Percentiles rank a stretch among this genome's conserved stretches.
These are phyloP conservation scores for Phytophthora lateralis DNA, from an alignment of 352 stramenopile genomes.

Conservation along the genomic window DNA sequence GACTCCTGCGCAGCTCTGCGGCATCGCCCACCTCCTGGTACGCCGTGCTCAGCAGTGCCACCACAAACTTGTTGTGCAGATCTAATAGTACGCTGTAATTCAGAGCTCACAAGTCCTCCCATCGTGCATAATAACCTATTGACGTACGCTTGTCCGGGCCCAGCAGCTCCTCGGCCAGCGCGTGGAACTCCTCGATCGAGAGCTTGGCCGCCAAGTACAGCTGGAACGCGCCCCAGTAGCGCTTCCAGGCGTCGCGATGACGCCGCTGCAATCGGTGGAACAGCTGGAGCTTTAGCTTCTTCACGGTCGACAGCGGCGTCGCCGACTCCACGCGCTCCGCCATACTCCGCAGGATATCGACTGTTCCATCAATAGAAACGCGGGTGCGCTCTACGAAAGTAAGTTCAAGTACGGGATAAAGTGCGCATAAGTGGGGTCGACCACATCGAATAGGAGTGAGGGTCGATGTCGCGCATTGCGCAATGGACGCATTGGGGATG, in stretches of 20 bases:
- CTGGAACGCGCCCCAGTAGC: slow-evolving; percentile 68
- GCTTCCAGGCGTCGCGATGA: slow-evolving; percentile 52
- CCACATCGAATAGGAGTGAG: slow-evolving; percentile 19
- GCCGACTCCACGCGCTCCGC: slow-evolving; percentile 4
- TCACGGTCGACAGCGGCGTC: slow-evolving; percentile 30
- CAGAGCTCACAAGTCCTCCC: neutral
- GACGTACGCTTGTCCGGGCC: slow-evolving; percentile 50
- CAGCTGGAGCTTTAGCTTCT: slow-evolving; percentile 67
- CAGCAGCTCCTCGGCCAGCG: slow-evolving; percentile 47
- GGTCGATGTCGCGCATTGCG: neutral
- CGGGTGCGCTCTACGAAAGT: slow-evolving; percentile 8
- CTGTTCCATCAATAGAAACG: slow-evolving; percentile 16
- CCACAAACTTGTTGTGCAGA: slow-evolving; percentile 67
- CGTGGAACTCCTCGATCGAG: slow-evolving; percentile 65
- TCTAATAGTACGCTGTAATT: slow-evolving; percentile 16
- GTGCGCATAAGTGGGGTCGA: neutral
- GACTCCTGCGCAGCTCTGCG: slow-evolving; percentile 5
- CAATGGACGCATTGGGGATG: slow-evolving; percentile 38
- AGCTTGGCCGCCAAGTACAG: slow-evolving; percentile 56
- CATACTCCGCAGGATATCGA: slow-evolving; percentile 13
- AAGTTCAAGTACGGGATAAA: slow-evolving; percentile 9
- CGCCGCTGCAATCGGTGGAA: slow-evolving; percentile 65
- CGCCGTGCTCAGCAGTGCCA: slow-evolving; percentile 53
- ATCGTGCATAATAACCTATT: neutral
- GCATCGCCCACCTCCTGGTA: slow-evolving; percentile 18